These are phyloP conservation scores for Acacia acuminata DNA, from an alignment of 306 rosid genomes.

Conservation along the genomic window DNA sequence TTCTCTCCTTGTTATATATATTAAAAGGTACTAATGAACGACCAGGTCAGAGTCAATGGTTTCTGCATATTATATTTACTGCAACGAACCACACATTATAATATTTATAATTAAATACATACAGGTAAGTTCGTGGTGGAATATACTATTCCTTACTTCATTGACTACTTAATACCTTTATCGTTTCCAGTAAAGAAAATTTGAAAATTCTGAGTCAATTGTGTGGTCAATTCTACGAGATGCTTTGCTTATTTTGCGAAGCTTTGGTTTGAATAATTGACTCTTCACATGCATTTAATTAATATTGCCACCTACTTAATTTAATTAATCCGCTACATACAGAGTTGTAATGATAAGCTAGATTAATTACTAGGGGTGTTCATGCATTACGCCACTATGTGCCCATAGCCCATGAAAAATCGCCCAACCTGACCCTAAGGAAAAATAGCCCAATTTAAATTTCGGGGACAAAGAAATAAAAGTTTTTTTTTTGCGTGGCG, in stretches of 20 bases:
- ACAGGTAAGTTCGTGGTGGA: background rate
- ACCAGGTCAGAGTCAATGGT: conserved; percentile 3
- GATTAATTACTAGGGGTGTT: too few relatives aligned
- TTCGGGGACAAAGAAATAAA: too few relatives aligned
- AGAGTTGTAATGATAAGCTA: background rate
- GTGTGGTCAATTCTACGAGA: background rate
- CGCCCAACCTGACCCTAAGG: too few relatives aligned
- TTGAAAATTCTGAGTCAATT: background rate
- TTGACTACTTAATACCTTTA: background rate
- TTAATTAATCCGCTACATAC: background rate
- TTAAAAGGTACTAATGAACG: background rate
- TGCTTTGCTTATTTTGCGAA: background rate
- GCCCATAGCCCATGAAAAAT: too few relatives aligned
- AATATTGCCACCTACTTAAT: background rate
- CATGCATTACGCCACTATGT: too few relatives aligned
- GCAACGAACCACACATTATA: background rate
- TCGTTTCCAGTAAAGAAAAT: background rate
- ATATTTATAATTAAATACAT: background rate
- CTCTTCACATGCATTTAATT: background rate
- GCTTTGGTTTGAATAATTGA: background rate
- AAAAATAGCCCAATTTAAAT: too few relatives aligned
- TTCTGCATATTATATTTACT: background rate
- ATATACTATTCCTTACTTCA: background rate
- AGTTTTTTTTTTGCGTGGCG: too few relatives aligned
- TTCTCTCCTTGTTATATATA: too few relatives aligned